These are phyloP conservation scores for Aspergillus cristatus DNA, from an alignment of 495 filamentous ascomycete species.

Conservation along the genomic window DNA sequence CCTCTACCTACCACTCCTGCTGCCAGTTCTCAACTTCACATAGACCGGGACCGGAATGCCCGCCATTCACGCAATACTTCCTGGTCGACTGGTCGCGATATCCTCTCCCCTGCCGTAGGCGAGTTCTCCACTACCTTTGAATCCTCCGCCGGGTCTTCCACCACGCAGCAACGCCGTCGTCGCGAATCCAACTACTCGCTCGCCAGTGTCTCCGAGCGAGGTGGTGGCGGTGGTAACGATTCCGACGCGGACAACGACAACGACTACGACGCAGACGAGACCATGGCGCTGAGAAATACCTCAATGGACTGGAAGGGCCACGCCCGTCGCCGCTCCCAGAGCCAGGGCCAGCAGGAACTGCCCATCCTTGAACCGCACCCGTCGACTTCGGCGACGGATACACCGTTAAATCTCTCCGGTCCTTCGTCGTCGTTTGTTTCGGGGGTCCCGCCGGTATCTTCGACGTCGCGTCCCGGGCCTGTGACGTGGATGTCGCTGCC, in stretches of 20 bases:
- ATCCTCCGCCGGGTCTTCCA: background rate
- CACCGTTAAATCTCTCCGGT: constrained; percentile 1
- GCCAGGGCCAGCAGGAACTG: constrained; percentile 13
- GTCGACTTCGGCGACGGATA: too few species aligned
- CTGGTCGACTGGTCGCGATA: constrained; percentile 31
- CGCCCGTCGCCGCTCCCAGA: constrained; percentile 29
- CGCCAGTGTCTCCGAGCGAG: constrained; percentile 23
- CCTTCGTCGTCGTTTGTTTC: constrained; percentile 3
- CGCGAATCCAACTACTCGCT: constrained; percentile 31
- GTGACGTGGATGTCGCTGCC: constrained; percentile 65
- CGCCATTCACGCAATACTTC: constrained; percentile 34
- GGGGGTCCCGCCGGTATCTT: background rate
- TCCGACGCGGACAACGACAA: constrained; percentile 18
- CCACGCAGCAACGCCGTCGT: constrained; percentile 24
- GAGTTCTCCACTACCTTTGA: constrained; percentile 4
- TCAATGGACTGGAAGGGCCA: constrained; percentile 29
- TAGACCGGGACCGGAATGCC: constrained; percentile 20
- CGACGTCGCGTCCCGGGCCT: constrained; percentile 19
- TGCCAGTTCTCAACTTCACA: too few species aligned
- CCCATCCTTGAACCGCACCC: constrained; percentile 13
- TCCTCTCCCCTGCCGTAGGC: constrained; percentile 2
- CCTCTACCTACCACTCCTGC: background rate
- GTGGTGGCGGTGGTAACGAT: too few species aligned
- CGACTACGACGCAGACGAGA: constrained; percentile 16
- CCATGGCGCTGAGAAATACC: constrained; percentile 26